phyloP scores from a whole-genome alignment of 1,284 basidiomycete species.

The Puccinia polysora region DNA sequence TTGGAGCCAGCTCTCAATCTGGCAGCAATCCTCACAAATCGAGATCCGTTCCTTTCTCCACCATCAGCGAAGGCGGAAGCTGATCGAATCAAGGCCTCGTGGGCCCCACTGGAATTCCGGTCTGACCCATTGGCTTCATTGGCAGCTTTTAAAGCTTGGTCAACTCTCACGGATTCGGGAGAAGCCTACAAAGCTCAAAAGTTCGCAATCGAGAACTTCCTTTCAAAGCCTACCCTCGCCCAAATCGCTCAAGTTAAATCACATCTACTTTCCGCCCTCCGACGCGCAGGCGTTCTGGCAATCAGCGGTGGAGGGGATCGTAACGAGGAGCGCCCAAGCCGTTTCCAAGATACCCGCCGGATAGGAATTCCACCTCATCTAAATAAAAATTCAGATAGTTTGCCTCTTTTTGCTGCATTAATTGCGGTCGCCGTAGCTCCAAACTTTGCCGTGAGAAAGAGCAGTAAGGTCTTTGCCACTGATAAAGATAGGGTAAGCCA shows the following conservation, averaged over 20 bases:
- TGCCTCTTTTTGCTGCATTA: slow-evolving; percentile 76
- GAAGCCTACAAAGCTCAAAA: slow-evolving; percentile 62
- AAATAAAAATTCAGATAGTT: slow-evolving; percentile 69
- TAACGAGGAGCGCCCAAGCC: slow-evolving; percentile 7
- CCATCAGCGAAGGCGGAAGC: slow-evolving; percentile 58
- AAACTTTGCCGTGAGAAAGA: slow-evolving; percentile 83
- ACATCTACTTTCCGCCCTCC: slow-evolving; percentile 72
- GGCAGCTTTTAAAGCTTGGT: slow-evolving; percentile 77
- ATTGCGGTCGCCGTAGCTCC: slow-evolving; percentile 83
- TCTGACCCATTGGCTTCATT: slow-evolving; percentile 80
- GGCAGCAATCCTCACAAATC: slow-evolving; percentile 80
- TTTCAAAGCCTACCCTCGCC: slow-evolving; percentile 75
- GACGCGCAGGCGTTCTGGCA: slow-evolving; percentile 66
- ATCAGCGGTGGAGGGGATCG: slow-evolving; percentile 47
- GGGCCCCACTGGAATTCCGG: slow-evolving; percentile 68
- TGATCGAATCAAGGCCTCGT: slow-evolving; percentile 70
- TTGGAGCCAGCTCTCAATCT: slow-evolving; percentile 82
- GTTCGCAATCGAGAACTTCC: slow-evolving; percentile 82
- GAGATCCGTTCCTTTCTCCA: slow-evolving; percentile 85
- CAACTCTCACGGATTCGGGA: slow-evolving; percentile 48
- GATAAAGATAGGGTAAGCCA: slow-evolving; percentile 73
- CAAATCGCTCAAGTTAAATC: slow-evolving; percentile 78
- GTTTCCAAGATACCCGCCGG: neutral
- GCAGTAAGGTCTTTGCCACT: slow-evolving; percentile 70
- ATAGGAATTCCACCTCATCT: slow-evolving; percentile 62